These are phyloP conservation scores for Drechmeria coniospora DNA, from an alignment of 2,329 filamentous ascomycete genomes.

Conservation along the genomic window DNA sequence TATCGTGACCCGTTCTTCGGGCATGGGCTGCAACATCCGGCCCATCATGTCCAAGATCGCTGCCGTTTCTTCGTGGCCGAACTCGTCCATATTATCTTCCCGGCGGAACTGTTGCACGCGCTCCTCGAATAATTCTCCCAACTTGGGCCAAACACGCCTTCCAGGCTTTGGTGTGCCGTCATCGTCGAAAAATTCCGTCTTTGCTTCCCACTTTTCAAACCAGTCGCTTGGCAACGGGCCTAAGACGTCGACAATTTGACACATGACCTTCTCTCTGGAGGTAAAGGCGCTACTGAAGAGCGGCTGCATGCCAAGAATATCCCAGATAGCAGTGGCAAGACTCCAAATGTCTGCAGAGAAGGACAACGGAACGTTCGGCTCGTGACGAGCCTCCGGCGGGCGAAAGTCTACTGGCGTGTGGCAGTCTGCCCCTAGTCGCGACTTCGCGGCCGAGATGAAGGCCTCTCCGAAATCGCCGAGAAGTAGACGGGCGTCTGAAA, in stretches of 20 bases:
- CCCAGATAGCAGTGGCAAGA: slow-evolving; percentile 19
- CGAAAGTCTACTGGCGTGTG: slow-evolving; percentile 13
- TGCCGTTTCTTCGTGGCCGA: slow-evolving; percentile 2
- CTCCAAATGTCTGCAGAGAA: slow-evolving; percentile 24
- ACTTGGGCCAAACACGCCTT: slow-evolving; percentile 1
- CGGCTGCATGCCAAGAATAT: slow-evolving; percentile 11
- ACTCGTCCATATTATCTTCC: slow-evolving; percentile 1
- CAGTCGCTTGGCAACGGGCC: slow-evolving; percentile 4
- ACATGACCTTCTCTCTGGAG: slow-evolving; percentile 6
- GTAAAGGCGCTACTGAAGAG: background rate
- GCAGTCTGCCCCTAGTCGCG: slow-evolving; percentile 11
- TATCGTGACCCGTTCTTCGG: slow-evolving; percentile 2
- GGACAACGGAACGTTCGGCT: slow-evolving; percentile 15
- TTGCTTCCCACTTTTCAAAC: slow-evolving; percentile 2
- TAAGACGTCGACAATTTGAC: slow-evolving; percentile 3
- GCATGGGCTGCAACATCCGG: slow-evolving; percentile 3
- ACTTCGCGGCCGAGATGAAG: slow-evolving; percentile 12
- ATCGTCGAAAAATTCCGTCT: slow-evolving; percentile 1
- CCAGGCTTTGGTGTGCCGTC: background rate
- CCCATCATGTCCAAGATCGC: slow-evolving; percentile 4
- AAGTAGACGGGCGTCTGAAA: too few relatives aligned
- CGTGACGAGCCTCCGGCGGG: slow-evolving; percentile 19
- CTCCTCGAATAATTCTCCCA: slow-evolving; percentile 1
- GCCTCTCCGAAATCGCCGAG: slow-evolving; percentile 19
- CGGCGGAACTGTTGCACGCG: slow-evolving; percentile 4